These are phyloP conservation scores for Chamaenerion angustifolium DNA, from an alignment of 345 rosid genomes.

Conservation along the genomic window DNA sequence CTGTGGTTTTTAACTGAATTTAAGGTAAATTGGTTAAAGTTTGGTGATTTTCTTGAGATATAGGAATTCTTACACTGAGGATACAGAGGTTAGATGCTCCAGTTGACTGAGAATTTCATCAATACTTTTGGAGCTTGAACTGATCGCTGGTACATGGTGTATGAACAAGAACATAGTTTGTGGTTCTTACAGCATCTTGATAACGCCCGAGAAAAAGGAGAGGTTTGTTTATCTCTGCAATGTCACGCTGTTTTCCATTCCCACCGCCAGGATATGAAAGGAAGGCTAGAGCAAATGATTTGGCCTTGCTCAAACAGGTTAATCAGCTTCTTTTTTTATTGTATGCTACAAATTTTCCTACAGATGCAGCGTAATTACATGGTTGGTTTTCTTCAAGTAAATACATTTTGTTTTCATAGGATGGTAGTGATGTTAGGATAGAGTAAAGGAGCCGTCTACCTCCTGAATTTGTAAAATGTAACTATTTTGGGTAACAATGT, in stretches of 20 bases:
- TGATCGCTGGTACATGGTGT: constrained; percentile 42
- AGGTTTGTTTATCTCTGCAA: constrained; percentile 26
- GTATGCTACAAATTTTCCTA: constrained; percentile 3
- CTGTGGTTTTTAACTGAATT: constrained; percentile 11
- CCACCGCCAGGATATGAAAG: constrained; percentile 96
- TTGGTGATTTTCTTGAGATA: constrained; percentile 8
- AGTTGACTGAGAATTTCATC: constrained; percentile 7
- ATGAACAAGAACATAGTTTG: constrained; percentile 40
- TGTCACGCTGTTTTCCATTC: constrained; percentile 99
- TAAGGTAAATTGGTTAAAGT: constrained; percentile 3
- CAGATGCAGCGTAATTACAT: too few relatives aligned
- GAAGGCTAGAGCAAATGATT: constrained; percentile 43
- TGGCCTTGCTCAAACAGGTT: constrained; percentile 64
- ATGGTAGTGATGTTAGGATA: too few relatives aligned
- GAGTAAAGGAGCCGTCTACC: too few relatives aligned
- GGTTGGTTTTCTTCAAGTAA: too few relatives aligned
- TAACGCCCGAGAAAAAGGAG: constrained; percentile 19
- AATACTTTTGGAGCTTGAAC: constrained; percentile 10
- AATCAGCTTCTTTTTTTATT: constrained; percentile 9
- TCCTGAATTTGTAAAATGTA: too few relatives aligned
- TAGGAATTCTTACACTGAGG: constrained; percentile 8
- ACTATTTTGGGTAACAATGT: too few relatives aligned
- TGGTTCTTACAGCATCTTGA: constrained; percentile 38
- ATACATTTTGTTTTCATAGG: too few relatives aligned
- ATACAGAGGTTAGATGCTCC: constrained; percentile 3